These are phyloP conservation scores for Camellia japonica DNA, from an alignment of 148 eudicot genomes.

Conservation along the genomic window DNA sequence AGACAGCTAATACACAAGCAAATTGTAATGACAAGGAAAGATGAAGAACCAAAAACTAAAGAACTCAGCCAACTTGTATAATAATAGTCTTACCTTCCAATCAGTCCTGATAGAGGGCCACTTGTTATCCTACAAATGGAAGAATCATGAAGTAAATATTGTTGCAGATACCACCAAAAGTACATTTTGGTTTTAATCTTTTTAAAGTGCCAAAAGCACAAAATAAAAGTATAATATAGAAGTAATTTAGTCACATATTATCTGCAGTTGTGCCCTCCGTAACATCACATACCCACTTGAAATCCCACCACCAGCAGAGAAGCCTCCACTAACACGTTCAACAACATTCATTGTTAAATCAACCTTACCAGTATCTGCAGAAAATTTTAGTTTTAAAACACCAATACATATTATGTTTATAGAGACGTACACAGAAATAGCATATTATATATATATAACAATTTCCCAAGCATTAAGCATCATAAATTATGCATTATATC, in stretches of 20 bases:
- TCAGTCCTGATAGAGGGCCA: constrained; percentile 95
- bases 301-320: constrained; percentile 99
- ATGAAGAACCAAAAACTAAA: constrained; percentile 1
- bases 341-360: constrained; percentile 92
- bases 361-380: constrained; percentile 87
- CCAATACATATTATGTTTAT: neutral
- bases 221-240: neutral
- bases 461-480: neutral
- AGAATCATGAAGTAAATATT: constrained; percentile 15
- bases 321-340: constrained; percentile 97
- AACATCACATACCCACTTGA: constrained; percentile 86
- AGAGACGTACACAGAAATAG: neutral
- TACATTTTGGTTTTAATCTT: too few relatives aligned
- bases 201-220: neutral
- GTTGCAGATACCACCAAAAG: constrained; percentile 21
- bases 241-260: neutral
- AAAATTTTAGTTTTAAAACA: constrained; percentile 7
- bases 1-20: neutral
- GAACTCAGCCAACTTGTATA: neutral
- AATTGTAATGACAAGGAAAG: neutral
- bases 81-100: constrained; percentile 72
- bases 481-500: constrained; percentile 1
- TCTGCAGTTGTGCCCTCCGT: neutral
- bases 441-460: neutral
- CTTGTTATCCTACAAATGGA: constrained; percentile 72